Conservation (phyloP, 1,139 yeast genomes). For the Saccharomyces hybrid region DNA sequence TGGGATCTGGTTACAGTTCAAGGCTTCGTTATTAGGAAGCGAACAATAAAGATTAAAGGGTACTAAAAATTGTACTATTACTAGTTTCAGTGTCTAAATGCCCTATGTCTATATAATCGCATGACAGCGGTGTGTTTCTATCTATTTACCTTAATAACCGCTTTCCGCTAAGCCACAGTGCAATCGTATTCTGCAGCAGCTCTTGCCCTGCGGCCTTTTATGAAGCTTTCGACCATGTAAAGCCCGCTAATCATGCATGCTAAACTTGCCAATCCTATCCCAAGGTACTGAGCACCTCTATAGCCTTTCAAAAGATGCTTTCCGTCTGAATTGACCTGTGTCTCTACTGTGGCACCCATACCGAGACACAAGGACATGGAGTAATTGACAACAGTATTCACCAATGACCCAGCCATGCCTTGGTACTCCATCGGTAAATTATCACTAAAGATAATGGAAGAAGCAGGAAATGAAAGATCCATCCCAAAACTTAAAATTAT, state of each 20-base stretch:
- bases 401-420: conserved; percentile 56
- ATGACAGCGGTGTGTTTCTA: neutral
- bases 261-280: conserved; percentile 26
- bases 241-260: conserved; percentile 12
- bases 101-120: neutral
- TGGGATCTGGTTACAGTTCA: neutral
- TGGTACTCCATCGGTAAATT: conserved; percentile 44
- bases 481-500: conserved; percentile 48
- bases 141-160: neutral
- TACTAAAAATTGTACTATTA: neutral
- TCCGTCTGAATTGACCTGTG: conserved; percentile 30
- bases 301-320: conserved; percentile 33
- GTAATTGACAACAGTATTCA: conserved; percentile 48
- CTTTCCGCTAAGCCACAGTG: neutral
- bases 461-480: conserved; percentile 55
- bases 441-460: conserved; percentile 47
- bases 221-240: conserved; percentile 5
- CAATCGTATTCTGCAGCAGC: neutral
- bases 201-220: neutral
- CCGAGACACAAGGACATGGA: conserved; percentile 48
- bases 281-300: conserved; percentile 39
- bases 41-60: neutral
- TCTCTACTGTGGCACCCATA: conserved; percentile 45
- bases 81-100: neutral
- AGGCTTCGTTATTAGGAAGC: neutral